phyloP scores from a whole-genome alignment of 75 land plant genomes.

The Pseudotsuga menziesii region DNA sequence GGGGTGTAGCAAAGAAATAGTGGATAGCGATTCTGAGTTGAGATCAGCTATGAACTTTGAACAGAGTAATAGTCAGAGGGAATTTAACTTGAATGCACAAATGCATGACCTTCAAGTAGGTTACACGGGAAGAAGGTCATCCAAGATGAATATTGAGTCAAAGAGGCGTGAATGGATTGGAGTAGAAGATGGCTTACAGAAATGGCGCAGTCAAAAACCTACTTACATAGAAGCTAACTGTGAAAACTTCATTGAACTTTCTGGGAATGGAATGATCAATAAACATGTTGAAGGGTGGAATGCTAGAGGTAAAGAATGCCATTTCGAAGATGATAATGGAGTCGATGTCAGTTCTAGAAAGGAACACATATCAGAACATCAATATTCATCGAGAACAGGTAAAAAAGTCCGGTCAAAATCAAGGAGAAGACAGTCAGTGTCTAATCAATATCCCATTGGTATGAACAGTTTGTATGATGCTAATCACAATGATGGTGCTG shows the following conservation, averaged over 20 bases:
- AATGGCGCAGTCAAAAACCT: slow-evolving; percentile 2
- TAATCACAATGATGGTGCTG: neutral
- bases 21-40: neutral
- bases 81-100: neutral
- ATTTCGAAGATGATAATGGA: neutral
- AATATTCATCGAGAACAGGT: slow-evolving; percentile 1
- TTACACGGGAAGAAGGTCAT: neutral
- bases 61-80: neutral
- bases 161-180: neutral
- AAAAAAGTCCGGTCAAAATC: slow-evolving; percentile 2
- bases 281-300: neutral
- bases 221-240: neutral
- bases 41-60: neutral
- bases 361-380: neutral
- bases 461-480: neutral
- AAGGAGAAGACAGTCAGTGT: slow-evolving; percentile 7
- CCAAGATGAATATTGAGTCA: neutral
- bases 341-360: neutral
- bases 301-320: neutral
- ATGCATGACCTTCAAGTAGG: neutral
- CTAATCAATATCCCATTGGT: slow-evolving; percentile 7
- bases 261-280: neutral
- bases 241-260: neutral
- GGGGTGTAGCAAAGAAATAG: neutral
- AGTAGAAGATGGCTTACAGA: neutral